Percentiles rank a stretch among this genome's conserved stretches.
These are phyloP conservation scores for Neurospora tetrasperma DNA, from an alignment of 495 filamentous ascomycete genomes.

Conservation along the genomic window DNA sequence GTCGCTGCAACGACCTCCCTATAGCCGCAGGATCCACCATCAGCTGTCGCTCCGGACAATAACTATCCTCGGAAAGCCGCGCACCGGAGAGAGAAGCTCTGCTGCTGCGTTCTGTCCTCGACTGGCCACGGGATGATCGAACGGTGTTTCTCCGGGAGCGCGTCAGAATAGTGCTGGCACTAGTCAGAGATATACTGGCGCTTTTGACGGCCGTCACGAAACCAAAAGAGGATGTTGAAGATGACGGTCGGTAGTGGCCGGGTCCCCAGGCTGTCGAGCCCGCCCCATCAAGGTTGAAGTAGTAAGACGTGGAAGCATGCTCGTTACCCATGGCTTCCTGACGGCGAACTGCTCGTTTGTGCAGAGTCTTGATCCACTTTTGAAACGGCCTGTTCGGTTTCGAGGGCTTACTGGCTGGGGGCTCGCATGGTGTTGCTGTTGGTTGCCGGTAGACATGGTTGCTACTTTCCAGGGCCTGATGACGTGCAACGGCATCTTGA, in stretches of 20 bases:
- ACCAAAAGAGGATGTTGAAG: constrained; percentile 58
- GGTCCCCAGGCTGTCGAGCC: constrained; percentile 13
- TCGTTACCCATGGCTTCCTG: constrained; percentile 20
- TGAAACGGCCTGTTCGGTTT: constrained; percentile 35
- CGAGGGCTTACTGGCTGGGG: neutral
- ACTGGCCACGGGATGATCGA: constrained; percentile 42
- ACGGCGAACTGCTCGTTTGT: constrained; percentile 35
- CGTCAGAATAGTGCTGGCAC: constrained; percentile 48
- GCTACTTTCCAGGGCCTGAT: constrained; percentile 16
- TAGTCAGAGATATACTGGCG: constrained; percentile 60
- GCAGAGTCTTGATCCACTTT: constrained; percentile 49
- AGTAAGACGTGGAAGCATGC: constrained; percentile 31
- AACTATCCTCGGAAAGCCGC: constrained; percentile 59
- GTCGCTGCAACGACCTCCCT: constrained; percentile 60
- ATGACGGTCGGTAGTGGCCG: constrained; percentile 45
- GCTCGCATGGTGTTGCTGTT: neutral
- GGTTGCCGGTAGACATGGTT: constrained; percentile 16
- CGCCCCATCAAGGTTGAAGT: constrained; percentile 20
- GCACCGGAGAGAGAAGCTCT: constrained; percentile 46
- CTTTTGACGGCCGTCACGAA: constrained; percentile 71
- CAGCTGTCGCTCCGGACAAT: constrained; percentile 39
- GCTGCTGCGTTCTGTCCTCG: constrained; percentile 53
- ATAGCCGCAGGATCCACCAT: constrained; percentile 61
- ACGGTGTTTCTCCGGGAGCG: constrained; percentile 45
- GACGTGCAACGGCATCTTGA: constrained; percentile 20